Evolutionary conservation across 225 moss, liverwort and hornwort species (phyloP).

Genomic region (Asterella californica): DNA sequence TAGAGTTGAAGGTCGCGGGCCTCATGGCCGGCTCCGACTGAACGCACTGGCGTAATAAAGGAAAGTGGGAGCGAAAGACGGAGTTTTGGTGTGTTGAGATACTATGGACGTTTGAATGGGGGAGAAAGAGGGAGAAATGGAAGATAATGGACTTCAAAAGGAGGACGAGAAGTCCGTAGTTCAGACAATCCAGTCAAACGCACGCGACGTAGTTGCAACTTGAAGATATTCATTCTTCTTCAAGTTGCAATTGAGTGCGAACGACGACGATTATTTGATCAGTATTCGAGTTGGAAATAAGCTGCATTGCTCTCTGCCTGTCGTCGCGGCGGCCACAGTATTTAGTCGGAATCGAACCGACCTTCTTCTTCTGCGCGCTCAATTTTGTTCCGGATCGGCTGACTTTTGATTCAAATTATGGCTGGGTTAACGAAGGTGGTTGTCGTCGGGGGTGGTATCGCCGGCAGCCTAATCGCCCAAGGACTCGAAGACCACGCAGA

Average conservation of each 20-base stretch:
- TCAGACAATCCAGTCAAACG: background rate
- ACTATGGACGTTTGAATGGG: too few species aligned
- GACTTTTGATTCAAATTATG: background rate
- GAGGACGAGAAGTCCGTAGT: background rate
- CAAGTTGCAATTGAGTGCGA: slow-evolving; percentile 15
- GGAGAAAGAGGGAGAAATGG: background rate
- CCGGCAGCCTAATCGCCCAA: slow-evolving; percentile 55
- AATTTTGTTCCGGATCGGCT: background rate
- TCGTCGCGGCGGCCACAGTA: background rate
- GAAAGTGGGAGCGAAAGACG: too few species aligned
- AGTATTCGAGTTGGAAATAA: background rate
- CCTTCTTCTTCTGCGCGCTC: background rate
- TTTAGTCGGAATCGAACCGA: background rate
- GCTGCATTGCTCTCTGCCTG: background rate
- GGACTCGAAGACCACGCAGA: slow-evolving; percentile 52
- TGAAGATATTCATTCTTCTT: slow-evolving; percentile 4
- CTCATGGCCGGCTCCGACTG: too few species aligned
- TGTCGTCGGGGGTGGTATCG: slow-evolving; percentile 79
- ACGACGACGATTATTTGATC: background rate
- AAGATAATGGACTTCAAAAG: background rate
- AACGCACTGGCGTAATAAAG: too few species aligned
- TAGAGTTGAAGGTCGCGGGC: too few species aligned
- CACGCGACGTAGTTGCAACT: slow-evolving; percentile 6
- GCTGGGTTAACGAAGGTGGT: slow-evolving; percentile 53
- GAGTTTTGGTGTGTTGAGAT: too few species aligned